These are phyloP conservation scores for Cordyceps farinosa DNA, from an alignment of 2,329 filamentous ascomycete species.

Conservation along the genomic window DNA sequence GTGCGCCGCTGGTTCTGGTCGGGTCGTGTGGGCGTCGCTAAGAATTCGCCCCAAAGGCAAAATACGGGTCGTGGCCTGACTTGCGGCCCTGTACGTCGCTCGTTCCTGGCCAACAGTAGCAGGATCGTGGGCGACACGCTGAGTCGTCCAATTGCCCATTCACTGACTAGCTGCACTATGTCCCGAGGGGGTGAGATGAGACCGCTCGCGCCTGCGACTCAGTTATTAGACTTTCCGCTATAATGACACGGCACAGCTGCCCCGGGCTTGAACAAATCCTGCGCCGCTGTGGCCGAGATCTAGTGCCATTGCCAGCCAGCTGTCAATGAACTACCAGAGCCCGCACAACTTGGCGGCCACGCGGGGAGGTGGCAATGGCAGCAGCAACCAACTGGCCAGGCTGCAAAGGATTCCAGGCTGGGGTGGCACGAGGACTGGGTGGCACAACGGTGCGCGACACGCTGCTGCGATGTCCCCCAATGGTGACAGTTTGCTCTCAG, in stretches of 20 bases:
- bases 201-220: conserved; percentile 10
- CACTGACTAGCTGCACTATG: conserved; percentile 12
- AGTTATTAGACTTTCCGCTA: conserved; percentile 9
- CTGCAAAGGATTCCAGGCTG: not conserved
- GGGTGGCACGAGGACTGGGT: not conserved
- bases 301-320: not conserved
- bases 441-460: not conserved
- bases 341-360: not conserved
- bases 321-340: not conserved
- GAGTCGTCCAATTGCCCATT: conserved; percentile 8
- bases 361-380: not conserved
- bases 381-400: not conserved
- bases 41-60: conserved; percentile 12
- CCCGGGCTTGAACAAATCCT: not conserved
- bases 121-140: conserved; percentile 12
- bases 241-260: not conserved
- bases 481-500: not conserved
- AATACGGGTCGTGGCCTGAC: conserved; percentile 18
- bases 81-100: conserved; percentile 8
- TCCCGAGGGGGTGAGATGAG: not conserved
- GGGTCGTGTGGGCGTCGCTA: conserved; percentile 4
- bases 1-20: not conserved
- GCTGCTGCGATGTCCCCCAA: not conserved
- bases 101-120: conserved; percentile 10
- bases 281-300: conserved; percentile 7